A percentile compares a stretch with the other conserved stretches of the same genome.
Evolutionary conservation across 1,284 basidiomycete species (phyloP).

Genomic region (Anthracocystis walkeri): DNA sequence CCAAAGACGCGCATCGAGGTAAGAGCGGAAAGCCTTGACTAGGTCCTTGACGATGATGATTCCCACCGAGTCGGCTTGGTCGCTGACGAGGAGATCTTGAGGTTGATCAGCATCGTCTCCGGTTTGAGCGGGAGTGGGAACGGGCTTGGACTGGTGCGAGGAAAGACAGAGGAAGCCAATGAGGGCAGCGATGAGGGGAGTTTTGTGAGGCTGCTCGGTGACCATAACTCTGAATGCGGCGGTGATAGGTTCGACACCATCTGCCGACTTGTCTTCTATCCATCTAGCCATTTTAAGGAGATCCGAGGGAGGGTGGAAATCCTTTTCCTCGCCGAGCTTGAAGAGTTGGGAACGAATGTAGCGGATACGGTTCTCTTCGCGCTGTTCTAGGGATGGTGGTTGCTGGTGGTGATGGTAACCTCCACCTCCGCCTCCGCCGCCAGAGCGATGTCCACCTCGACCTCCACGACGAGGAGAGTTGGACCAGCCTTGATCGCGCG

Average conservation of each 20-base stretch:
- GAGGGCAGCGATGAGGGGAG: constrained; percentile 60
- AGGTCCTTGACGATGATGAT: constrained; percentile 61
- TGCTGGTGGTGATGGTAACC: constrained; percentile 26
- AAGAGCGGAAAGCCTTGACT: constrained; percentile 60
- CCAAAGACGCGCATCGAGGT: constrained; percentile 66
- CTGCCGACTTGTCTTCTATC: constrained; percentile 53
- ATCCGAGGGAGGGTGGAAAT: constrained; percentile 55
- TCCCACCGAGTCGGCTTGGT: constrained; percentile 51
- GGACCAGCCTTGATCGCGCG: constrained; percentile 39
- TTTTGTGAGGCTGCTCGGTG: constrained; percentile 63
- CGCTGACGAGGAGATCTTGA: neutral
- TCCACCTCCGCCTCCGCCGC: constrained; percentile 24
- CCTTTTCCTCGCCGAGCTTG: constrained; percentile 57
- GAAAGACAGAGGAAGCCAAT: constrained; percentile 62
- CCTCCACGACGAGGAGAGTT: constrained; percentile 46
- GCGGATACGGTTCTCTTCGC: constrained; percentile 44
- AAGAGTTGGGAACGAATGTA: constrained; percentile 52
- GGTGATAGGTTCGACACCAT: constrained; percentile 49
- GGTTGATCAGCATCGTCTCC: constrained; percentile 11
- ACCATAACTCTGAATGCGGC: constrained; percentile 60
- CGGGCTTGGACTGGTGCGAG: constrained; percentile 32
- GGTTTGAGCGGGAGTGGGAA: neutral
- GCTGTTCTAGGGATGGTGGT: constrained; percentile 40
- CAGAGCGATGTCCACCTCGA: constrained; percentile 21
- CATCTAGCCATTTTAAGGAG: constrained; percentile 60